Percentiles rank a stretch among this genome's conserved stretches.
phyloP scores from a whole-genome alignment of 73 alveolate genomes.

The Effrenium voratum region DNA sequence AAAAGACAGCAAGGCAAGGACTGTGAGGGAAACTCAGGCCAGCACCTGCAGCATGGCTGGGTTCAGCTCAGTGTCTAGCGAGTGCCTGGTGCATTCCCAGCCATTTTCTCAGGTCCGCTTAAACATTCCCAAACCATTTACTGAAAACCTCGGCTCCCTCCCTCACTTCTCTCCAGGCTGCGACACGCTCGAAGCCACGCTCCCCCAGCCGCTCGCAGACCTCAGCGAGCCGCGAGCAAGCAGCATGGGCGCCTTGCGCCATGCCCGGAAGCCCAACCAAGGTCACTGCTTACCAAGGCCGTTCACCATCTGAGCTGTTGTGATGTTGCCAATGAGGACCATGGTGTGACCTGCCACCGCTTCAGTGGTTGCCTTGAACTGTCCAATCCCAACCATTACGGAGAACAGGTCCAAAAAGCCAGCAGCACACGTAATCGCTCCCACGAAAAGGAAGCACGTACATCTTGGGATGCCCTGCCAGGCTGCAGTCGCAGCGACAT shows the following conservation, averaged over 20 bases:
- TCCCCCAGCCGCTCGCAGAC: constrained; percentile 91
- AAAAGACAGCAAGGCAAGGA: background rate
- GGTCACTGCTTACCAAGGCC: constrained; percentile 45
- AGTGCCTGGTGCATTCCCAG: background rate
- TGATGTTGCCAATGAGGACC: constrained; percentile 59
- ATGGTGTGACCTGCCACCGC: constrained; percentile 65
- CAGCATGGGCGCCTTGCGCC: too few species aligned
- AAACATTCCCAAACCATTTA: background rate
- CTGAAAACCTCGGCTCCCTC: background rate
- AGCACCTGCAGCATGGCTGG: constrained; percentile 65
- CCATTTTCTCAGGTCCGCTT: background rate
- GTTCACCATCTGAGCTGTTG: constrained; percentile 48
- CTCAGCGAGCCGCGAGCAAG: background rate
- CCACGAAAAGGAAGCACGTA: constrained; percentile 62
- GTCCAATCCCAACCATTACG: too few species aligned
- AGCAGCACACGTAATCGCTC: background rate
- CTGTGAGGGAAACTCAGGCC: background rate
- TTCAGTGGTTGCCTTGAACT: too few species aligned
- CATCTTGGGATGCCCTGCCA: constrained; percentile 71
- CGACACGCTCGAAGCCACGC: constrained; percentile 71
- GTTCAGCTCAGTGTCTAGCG: constrained; percentile 43
- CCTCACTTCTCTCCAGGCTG: background rate
- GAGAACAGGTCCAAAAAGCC: background rate
- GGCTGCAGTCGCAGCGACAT: too few species aligned
- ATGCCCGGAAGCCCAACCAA: background rate